Conservation (phyloP, 2,329 filamentous ascomycete genomes). For the Aspergillus sp. region DNA sequence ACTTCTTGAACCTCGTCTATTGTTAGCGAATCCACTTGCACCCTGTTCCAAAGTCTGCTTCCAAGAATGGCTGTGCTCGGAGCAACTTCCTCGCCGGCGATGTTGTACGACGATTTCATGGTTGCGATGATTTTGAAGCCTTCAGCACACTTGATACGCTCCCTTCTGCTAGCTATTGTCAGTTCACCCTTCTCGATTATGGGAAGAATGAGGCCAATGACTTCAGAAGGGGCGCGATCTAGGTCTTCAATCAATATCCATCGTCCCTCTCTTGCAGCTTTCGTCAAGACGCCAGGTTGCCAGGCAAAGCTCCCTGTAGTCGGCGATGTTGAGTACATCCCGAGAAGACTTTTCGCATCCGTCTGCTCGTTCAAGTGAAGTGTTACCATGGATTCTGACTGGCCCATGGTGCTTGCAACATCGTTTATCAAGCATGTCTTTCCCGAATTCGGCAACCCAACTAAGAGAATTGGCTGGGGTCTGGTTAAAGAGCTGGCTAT, state of each 20-base stretch:
- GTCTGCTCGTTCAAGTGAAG: conserved; percentile 97
- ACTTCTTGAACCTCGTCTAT: conserved; percentile 73
- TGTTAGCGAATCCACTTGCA: conserved; percentile 67
- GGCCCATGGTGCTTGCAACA: conserved; percentile 75
- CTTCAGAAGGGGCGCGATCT: conserved; percentile 89
- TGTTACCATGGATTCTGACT: conserved; percentile 81
- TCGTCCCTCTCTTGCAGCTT: conserved; percentile 86
- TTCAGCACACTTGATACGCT: conserved; percentile 76
- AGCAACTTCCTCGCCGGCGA: conserved; percentile 68
- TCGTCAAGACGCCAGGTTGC: conserved; percentile 89
- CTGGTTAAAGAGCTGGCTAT: conserved; percentile 69
- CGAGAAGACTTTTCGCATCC: conserved; percentile 93
- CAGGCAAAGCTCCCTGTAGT: conserved; percentile 88
- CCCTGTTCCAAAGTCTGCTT: conserved; percentile 77
- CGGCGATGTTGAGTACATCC: conserved; percentile 86
- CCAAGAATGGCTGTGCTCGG: conserved; percentile 73
- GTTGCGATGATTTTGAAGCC: conserved; percentile 93
- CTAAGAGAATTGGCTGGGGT: conserved; percentile 72
- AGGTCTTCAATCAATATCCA: conserved; percentile 98
- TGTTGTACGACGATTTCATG: conserved; percentile 68
- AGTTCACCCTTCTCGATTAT: conserved; percentile 91
- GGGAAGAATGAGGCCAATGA: conserved; percentile 88
- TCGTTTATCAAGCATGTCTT: conserved; percentile 88
- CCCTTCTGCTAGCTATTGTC: conserved; percentile 82
- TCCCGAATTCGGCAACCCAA: conserved; percentile 80